Evolutionary conservation across 2,329 filamentous ascomycete species (phyloP), one percentile per base, ranked within the genome.

Genomic region (Aureobasidium sp.): DNA sequence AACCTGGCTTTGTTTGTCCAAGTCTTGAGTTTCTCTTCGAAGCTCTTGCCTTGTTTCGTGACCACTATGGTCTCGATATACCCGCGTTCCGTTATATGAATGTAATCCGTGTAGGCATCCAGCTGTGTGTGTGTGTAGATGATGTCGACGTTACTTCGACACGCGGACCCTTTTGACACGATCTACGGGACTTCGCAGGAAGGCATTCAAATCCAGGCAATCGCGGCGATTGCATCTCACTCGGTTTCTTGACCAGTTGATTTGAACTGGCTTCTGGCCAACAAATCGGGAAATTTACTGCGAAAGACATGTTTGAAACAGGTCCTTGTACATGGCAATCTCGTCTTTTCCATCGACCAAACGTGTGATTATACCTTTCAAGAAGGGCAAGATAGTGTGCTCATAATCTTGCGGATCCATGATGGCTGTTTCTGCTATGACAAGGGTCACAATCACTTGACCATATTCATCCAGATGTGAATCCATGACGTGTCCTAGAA

Each of bases 341-440:
- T 57, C n/a, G 15, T 57, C 29, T 9, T 37, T 44, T 9, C 29
- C 53, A 1, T 29, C 32, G 4, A 27, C 7, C 15, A 48, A 17
- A 3, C 23, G 39, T 6, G n/a, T 23, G 4, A 59, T 48, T n/a
- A 50, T 46, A 17, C 44, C 34, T 23, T 59, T 59, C 17, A 59
- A 23, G 20, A 41, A 50, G 23, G 44, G 32, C 15, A 59, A 8
- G 1, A 59, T 39, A 2, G 56, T 59, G 32, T 29, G 13, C 17
- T 27, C 27, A n/a, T 32, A 59, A 23, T 59, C 56, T 20, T 29
- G n/a, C 26, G 56, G 56, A 20, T 50, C 56, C 56, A 59, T 59
- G 7, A 17, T 15, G 15, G 8, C 13, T 2, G 46, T 27, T 41
- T 50, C 26, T 8, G 20, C 15, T 27, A 26, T 13, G 10, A 59